Evolutionary conservation across 1,284 basidiomycete genomes (phyloP).

Genomic region (Irpex lacteus): DNA sequence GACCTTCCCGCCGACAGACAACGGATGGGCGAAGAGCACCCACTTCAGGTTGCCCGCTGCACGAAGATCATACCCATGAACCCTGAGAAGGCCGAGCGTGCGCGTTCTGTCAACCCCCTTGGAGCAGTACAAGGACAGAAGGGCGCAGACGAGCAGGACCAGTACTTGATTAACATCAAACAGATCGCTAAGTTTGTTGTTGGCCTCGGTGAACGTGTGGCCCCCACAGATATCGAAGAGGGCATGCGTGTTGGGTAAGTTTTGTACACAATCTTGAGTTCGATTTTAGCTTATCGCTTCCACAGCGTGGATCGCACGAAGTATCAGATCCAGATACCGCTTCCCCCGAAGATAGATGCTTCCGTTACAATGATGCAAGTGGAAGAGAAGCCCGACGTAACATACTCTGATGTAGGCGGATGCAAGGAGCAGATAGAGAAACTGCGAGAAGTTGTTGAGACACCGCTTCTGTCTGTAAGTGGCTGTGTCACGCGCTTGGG

Average conservation of each 20-base stretch:
- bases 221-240: constrained; percentile 98
- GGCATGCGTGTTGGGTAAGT: constrained; percentile 98
- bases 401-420: constrained; percentile 97
- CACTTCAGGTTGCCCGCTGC: constrained; percentile 95
- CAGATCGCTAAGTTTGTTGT: constrained; percentile 99
- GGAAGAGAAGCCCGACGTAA: constrained; percentile 98
- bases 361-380: constrained; percentile 99
- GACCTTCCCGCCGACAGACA: constrained; percentile 87
- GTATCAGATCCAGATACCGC: constrained; percentile 99
- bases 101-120: constrained; percentile 66
- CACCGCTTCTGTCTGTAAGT: constrained; percentile 89
- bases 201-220: constrained; percentile 92
- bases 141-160: constrained; percentile 94
- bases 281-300: background rate
- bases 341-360: constrained; percentile 99
- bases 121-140: constrained; percentile 83
- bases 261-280: background rate
- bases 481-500: background rate
- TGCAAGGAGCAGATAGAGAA: constrained; percentile 99
- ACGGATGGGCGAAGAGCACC: constrained; percentile 91
- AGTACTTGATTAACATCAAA: constrained; percentile 99
- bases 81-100: constrained; percentile 66
- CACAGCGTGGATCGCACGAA: constrained; percentile 86
- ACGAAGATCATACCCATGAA: constrained; percentile 96
- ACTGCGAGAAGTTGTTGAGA: constrained; percentile 97